Evolutionary conservation across 352 stramenopile genomes (phyloP).

Genomic region (Phytophthora ramorum): DNA sequence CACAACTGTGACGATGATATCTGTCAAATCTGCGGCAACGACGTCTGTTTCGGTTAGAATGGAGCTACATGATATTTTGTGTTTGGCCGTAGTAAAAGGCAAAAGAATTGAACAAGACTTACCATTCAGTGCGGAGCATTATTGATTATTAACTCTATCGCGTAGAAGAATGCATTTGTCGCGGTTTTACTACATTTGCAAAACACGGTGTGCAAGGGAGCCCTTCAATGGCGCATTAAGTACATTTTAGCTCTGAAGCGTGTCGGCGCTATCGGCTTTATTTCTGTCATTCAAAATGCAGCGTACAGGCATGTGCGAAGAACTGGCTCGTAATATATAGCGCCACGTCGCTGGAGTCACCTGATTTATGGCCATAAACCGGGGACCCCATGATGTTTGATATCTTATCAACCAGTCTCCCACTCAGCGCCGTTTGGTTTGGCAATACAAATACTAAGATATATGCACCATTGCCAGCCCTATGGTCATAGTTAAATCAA

Average conservation of each 20-base stretch:
- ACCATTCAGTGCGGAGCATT: no score
- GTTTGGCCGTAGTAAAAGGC: no score
- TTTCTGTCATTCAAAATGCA: neutral
- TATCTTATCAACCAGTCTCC: neutral
- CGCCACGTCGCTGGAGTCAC: neutral
- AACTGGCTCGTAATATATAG: neutral
- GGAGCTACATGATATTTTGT: no score
- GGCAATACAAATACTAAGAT: neutral
- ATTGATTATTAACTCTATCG: neutral
- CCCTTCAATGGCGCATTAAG: neutral
- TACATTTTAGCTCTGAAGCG: neutral
- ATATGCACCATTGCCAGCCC: neutral
- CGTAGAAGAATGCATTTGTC: neutral
- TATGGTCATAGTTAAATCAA: neutral
- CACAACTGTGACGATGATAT: no score
- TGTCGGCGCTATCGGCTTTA: neutral
- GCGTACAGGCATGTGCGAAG: neutral
- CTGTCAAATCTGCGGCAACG: no score
- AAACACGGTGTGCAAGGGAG: neutral
- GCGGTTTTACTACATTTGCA: neutral
- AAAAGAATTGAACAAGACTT: no score
- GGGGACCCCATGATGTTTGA: neutral
- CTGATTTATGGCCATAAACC: neutral
- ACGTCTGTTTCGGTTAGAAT: no score
- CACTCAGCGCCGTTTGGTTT: neutral